These are phyloP conservation scores for Hydrangea macrophylla DNA, from an alignment of 148 eudicot genomes.

Conservation along the genomic window DNA sequence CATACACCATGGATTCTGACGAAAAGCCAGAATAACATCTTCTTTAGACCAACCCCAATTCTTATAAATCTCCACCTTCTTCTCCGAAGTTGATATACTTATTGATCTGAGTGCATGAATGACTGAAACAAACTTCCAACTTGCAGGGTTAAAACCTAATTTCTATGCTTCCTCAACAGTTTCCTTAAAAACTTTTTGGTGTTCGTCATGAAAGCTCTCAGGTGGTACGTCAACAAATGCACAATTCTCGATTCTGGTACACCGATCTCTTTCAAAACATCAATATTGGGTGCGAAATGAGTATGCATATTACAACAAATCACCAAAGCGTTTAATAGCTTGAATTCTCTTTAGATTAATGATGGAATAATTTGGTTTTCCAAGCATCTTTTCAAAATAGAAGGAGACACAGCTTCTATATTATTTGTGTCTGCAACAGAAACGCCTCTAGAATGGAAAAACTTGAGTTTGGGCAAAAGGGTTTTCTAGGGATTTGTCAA, in stretches of 20 bases:
- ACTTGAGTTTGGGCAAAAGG: constrained; percentile 17
- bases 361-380: constrained; percentile 6
- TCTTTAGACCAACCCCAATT: constrained; percentile 29
- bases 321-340: constrained; percentile 2
- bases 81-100: constrained; percentile 10
- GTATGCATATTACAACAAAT: not conserved
- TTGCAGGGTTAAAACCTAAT: constrained; percentile 16
- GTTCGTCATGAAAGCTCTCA: not conserved
- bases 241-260: not conserved
- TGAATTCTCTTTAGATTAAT: constrained; percentile 1
- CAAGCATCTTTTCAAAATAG: not conserved
- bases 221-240: not conserved
- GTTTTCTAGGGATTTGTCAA: not conserved
- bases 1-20: constrained; percentile 13
- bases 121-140: constrained; percentile 1
- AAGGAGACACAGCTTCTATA: not conserved
- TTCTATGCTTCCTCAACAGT: constrained; percentile 16
- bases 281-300: constrained; percentile 3
- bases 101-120: not conserved
- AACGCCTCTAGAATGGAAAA: constrained; percentile 7
- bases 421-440: not conserved
- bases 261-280: not conserved
- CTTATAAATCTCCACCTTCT: constrained; percentile 18
- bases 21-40: constrained; percentile 18
- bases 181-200: constrained; percentile 10